Conservation (phyloP, 495 filamentous ascomycete species). For the Collariella sp. region DNA sequence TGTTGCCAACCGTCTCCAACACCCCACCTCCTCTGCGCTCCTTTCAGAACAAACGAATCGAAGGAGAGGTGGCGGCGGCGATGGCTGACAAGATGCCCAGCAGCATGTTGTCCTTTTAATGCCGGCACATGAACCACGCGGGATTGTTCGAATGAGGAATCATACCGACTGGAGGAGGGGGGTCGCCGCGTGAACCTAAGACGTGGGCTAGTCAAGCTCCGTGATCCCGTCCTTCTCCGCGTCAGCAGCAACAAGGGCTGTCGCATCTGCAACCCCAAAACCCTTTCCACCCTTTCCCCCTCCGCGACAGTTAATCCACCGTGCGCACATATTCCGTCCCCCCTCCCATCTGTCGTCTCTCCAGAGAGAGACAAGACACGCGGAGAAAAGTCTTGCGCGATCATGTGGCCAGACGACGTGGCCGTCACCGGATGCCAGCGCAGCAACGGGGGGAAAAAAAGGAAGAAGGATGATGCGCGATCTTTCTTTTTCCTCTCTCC, state of each 20-base stretch:
- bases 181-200: not conserved
- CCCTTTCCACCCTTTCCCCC: too few species aligned
- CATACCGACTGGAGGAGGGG: not conserved
- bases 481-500: not conserved
- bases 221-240: not conserved
- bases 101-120: too few species aligned
- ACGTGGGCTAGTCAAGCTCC: too few species aligned
- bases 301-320: not conserved
- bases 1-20: too few species aligned
- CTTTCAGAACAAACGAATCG: too few species aligned
- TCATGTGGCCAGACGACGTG: not conserved
- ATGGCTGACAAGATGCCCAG: too few species aligned
- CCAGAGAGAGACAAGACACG: not conserved
- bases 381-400: not conserved
- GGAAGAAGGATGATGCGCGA: too few species aligned
- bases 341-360: not conserved
- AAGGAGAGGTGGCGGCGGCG: too few species aligned
- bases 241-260: not conserved
- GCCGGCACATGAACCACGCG: too few species aligned
- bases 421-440: not conserved
- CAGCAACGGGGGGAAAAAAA: not conserved
- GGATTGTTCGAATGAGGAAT: too few species aligned
- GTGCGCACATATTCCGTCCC: slow-evolving; percentile 2
- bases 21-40: too few species aligned
- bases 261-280: not conserved